These are phyloP conservation scores for Botrytis elliptica DNA, from an alignment of 2,329 filamentous ascomycete species.

Conservation along the genomic window DNA sequence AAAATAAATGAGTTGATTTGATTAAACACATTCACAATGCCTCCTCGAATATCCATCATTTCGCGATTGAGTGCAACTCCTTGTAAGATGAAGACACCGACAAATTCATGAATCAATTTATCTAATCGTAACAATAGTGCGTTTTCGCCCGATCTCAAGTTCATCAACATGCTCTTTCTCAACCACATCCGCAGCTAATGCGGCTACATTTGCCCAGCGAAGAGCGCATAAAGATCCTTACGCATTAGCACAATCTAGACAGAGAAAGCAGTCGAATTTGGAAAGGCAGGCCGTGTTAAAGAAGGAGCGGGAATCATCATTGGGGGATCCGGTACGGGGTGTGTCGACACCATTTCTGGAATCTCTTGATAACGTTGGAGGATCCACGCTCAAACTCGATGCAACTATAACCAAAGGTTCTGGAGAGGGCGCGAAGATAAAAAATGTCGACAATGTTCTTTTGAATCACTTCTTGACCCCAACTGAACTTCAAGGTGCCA, in stretches of 20 bases:
- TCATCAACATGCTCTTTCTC: conserved; percentile 52
- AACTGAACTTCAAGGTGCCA: conserved; percentile 62
- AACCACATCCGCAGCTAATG: conserved; percentile 62
- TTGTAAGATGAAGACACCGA: conserved; percentile 47
- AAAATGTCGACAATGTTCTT: conserved; percentile 50
- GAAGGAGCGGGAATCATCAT: conserved; percentile 59
- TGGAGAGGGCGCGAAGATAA: conserved; percentile 46
- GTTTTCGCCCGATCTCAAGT: conserved; percentile 54
- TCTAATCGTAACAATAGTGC: conserved; percentile 47
- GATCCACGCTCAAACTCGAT: conserved; percentile 27
- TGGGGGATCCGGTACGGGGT: conserved; percentile 79
- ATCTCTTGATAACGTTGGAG: conserved; percentile 66
- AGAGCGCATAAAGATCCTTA: conserved; percentile 77
- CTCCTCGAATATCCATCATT: conserved; percentile 62
- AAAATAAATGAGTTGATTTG: not conserved
- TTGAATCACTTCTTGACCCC: conserved; percentile 77
- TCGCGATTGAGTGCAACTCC: conserved; percentile 59
- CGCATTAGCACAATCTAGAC: conserved; percentile 73
- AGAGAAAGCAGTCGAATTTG: conserved; percentile 80
- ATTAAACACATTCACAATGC: conserved; percentile 48
- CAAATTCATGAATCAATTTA: not conserved
- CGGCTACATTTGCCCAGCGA: conserved; percentile 59
- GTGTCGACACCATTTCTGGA: conserved; percentile 77
- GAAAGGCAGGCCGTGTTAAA: conserved; percentile 70
- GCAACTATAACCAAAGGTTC: conserved; percentile 40